Conservation (phyloP, 2,329 filamentous ascomycete species). For the Ceratocystis eucalypticola region DNA sequence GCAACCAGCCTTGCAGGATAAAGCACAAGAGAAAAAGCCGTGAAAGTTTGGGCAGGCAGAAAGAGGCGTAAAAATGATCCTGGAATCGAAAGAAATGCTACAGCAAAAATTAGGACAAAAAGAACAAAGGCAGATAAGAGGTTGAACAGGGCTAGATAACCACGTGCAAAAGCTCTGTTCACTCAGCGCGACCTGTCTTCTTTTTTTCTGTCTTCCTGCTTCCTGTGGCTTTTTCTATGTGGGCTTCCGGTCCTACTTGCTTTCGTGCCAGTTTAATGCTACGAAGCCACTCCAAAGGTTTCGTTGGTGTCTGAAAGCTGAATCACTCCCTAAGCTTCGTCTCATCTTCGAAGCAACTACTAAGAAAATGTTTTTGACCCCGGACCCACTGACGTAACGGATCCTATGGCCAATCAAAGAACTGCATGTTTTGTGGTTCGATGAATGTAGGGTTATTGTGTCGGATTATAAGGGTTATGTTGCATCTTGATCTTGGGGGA, state of each 20-base stretch:
- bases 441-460: neutral
- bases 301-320: neutral
- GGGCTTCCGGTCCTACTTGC: too few species aligned
- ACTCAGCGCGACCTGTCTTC: neutral
- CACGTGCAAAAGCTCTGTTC: neutral
- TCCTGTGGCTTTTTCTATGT: too few species aligned
- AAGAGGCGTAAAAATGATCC: neutral
- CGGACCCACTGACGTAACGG: conserved; percentile 2
- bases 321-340: neutral
- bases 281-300: neutral
- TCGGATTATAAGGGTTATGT: neutral
- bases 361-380: neutral
- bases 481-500: neutral
- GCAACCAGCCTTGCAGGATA: neutral
- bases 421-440: neutral
- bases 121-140: neutral
- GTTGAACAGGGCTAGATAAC: neutral
- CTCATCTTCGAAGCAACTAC: neutral
- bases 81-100: neutral
- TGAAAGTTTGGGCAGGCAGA: neutral
- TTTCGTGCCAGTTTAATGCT: too few species aligned
- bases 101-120: neutral
- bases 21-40: neutral
- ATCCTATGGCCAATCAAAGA: neutral
- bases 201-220: neutral